A percentile compares a stretch with the other conserved stretches of the same genome.
These are phyloP conservation scores for Phytophthora sojae DNA, from an alignment of 352 stramenopile species.

Conservation along the genomic window DNA sequence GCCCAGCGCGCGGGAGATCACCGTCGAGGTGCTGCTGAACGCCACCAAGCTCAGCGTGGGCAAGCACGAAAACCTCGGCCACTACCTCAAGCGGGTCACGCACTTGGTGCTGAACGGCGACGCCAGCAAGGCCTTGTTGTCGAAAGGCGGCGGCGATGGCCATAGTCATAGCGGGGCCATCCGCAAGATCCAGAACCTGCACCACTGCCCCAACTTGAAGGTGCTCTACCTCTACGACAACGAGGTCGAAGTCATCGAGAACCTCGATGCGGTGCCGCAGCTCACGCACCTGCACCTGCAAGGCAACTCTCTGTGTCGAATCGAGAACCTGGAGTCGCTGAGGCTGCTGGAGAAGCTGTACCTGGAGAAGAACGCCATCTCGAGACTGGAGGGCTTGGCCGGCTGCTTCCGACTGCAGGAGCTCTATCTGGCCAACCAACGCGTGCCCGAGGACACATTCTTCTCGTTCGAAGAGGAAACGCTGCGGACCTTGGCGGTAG, in stretches of 20 bases:
- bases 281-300: conserved; percentile 82
- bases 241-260: conserved; percentile 61
- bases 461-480: conserved; percentile 63
- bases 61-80: conserved; percentile 65
- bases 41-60: conserved; percentile 74
- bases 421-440: conserved; percentile 74
- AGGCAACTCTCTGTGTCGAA: conserved; percentile 64
- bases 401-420: conserved; percentile 49
- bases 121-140: conserved; percentile 35
- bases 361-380: conserved; percentile 73
- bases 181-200: conserved; percentile 63
- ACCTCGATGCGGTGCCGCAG: conserved; percentile 54
- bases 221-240: conserved; percentile 88
- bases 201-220: conserved; percentile 70
- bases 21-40: conserved; percentile 62
- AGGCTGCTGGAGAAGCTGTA: conserved; percentile 74
- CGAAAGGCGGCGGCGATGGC: conserved; percentile 1
- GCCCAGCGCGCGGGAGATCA: conserved; percentile 53
- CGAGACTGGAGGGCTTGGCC: conserved; percentile 58
- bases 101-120: conserved; percentile 72
- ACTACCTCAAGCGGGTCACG: conserved; percentile 80
- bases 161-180: conserved; percentile 19
- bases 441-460: conserved; percentile 19
- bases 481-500: conserved; percentile 53
- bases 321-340: conserved; percentile 58